Evolutionary conservation across 2,329 filamentous ascomycete genomes (phyloP).

Genomic region (Curvularia verruculosa): DNA sequence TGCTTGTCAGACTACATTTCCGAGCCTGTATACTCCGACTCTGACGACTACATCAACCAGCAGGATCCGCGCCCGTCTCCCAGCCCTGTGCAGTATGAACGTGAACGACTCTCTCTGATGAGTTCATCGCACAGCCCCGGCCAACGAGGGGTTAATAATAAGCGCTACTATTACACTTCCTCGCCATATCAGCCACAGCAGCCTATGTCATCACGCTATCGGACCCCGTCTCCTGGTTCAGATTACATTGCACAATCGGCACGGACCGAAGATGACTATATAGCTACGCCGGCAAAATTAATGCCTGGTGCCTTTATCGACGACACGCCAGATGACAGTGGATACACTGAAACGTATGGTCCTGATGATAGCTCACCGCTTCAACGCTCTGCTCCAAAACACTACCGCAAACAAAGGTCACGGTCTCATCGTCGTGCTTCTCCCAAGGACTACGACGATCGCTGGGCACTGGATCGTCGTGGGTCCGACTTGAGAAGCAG

Average conservation of each 20-base stretch:
- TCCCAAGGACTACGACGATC: neutral
- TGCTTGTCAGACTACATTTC: slow-evolving; percentile 12
- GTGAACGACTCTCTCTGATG: neutral
- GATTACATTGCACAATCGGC: slow-evolving; percentile 6
- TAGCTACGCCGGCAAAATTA: slow-evolving; percentile 2
- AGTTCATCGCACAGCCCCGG: slow-evolving; percentile 9
- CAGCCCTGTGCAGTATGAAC: neutral
- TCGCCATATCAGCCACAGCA: neutral
- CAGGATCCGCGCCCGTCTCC: neutral
- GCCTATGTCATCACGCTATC: neutral
- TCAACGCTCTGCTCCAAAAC: neutral
- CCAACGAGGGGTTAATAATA: slow-evolving; percentile 1
- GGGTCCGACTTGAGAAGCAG: neutral
- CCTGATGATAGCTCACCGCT: neutral
- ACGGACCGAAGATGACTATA: slow-evolving; percentile 13
- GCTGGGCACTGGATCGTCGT: neutral
- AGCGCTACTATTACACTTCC: neutral
- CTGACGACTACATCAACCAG: slow-evolving; percentile 13
- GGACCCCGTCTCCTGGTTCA: slow-evolving; percentile 5
- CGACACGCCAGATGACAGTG: slow-evolving; percentile 1
- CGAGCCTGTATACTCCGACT: slow-evolving; percentile 4
- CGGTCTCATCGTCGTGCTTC: neutral
- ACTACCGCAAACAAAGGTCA: neutral
- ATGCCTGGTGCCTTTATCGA: slow-evolving; percentile 3
- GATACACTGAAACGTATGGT: neutral